Conservation (phyloP, 73 alveolate genomes). For the Paramecium octaurelia region DNA sequence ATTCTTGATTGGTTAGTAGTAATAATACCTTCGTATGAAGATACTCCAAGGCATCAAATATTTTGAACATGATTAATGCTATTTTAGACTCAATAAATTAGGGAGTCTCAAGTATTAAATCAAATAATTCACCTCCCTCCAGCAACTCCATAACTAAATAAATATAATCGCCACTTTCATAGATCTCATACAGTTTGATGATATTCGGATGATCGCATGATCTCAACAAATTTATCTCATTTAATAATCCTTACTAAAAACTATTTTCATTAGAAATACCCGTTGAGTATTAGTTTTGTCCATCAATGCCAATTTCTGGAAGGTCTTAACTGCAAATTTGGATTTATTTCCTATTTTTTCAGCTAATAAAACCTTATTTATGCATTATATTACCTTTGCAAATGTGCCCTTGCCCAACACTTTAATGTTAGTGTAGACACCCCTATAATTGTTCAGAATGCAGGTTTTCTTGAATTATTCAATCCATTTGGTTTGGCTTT, state of each 20-base stretch:
- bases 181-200: constrained; percentile 45
- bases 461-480: constrained; percentile 2
- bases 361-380: constrained; percentile 18
- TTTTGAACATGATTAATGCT: constrained; percentile 9
- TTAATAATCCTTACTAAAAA: not conserved
- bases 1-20: constrained; percentile 60
- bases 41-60: constrained; percentile 33
- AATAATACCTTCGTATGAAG: constrained; percentile 50
- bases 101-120: constrained; percentile 11
- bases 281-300: not conserved
- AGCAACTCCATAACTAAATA: constrained; percentile 51
- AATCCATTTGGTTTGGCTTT: not conserved
- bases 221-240: constrained; percentile 43
- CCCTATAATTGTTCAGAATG: not conserved
- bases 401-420: constrained; percentile 30
- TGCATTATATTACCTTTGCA: constrained; percentile 20
- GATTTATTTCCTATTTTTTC: not conserved
- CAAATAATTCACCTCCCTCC: constrained; percentile 62
- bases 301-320: not conserved
- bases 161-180: constrained; percentile 45
- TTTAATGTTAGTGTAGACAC: not conserved
- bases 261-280: not conserved
- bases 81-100: not conserved
- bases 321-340: constrained; percentile 27
- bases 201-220: constrained; percentile 57